Percentiles rank a stretch among this genome's conserved stretches.
Conservation (phyloP, 78 protist species). For the Dictyostelium discoideum region dicty_2.7 NC_007091.3:398501-399000, state of each 20-base stretch:
- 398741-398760: not conserved
- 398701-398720: not conserved
- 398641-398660: no score
- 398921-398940: not conserved
- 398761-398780: conserved; percentile 18
- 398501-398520: no score
- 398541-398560: not conserved
- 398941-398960: conserved; percentile 7
- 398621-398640: no score
- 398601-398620: no score
- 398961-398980: conserved; percentile 64
- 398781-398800: conserved; percentile 30
- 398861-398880: not conserved
- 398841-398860: not conserved
- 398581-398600: no score
- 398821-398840: not conserved
- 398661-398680: not conserved
- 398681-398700: not conserved
- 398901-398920: conserved; percentile 42
- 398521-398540: no score
- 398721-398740: not conserved
- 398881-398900: no score
- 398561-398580: not conserved
- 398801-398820: not conserved
- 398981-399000: conserved; percentile 62